Base-by-base conservation (phyloP, 1,139 yeast species). In the Yamadazyma epiphylla region DNA sequence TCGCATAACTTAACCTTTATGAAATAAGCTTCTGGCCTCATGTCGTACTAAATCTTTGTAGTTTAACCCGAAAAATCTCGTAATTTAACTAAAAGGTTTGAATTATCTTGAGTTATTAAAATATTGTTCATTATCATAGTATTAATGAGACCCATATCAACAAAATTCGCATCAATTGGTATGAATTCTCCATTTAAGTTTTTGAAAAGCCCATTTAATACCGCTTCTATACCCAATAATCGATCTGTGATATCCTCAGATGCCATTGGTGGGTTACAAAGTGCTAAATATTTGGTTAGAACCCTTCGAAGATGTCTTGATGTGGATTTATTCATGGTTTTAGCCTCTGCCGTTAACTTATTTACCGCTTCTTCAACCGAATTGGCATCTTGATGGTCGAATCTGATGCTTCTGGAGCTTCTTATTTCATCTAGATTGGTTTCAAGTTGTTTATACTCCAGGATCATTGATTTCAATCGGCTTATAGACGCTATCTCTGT, bases 111-210 rank as follows among this genome's bases (percentile, higher is more conserved):
- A 4, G 45, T 30, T 2, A 38, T 22, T 2, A 51, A 25, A 4
- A 54, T 31, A 24, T 45, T 44, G 26, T 43, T 48, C 40, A 51
- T 42, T 2, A 44, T 26, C 32, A 54, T 29, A 11, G 34, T 36
- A 22, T 42, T 45, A 7, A 54, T 37, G 7, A 54, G 26, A 22
- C 37, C 33, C n/a, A 38, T 43, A 22, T 43, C 47, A 9, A 32
- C 25, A 2, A 28, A 22, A 4, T 32, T 38, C 10, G 48, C 47
- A 0, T 29, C 31, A 2, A 51, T 35, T 13, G 33, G 28, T 4
- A 46, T 34, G 53, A 50, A 50, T 4, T 42, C 34, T 13, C 42
- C 12, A 1, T 33, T 25, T 13, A 42, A 23, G 23, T 33, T 35
- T n/a, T 41, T 36, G 16, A 42, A 32, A 4, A 45, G 27, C 3